These are phyloP conservation scores for Tolypocladium cylindrosporum DNA, from an alignment of 2,329 filamentous ascomycete species.

Conservation along the genomic window DNA sequence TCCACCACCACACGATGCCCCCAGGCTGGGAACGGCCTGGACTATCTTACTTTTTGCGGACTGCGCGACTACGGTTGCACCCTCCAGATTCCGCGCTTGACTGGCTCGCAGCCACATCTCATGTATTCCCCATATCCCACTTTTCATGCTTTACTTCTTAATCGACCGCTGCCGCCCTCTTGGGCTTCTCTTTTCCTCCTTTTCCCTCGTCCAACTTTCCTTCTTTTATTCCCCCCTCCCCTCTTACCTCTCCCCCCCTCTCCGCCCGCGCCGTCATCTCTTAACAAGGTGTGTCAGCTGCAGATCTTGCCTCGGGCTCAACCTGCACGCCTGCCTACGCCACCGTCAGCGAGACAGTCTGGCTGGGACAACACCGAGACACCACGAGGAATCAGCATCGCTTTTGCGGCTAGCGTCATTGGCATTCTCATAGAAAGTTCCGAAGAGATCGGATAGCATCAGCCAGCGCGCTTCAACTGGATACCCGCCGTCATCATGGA, in stretches of 20 bases:
- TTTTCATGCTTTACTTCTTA: background rate
- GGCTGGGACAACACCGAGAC: background rate
- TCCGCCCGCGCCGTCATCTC: background rate
- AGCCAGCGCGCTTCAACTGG: background rate
- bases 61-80: background rate
- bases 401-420: background rate
- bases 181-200: background rate
- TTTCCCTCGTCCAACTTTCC: background rate
- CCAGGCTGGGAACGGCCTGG: constrained; percentile 1
- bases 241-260: background rate
- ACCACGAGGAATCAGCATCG: background rate
- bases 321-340: background rate
- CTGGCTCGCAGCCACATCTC: background rate
- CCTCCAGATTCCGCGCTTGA: background rate
- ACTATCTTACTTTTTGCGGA: background rate
- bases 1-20: background rate
- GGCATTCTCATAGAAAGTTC: background rate
- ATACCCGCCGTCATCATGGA: constrained; percentile 6
- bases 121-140: background rate
- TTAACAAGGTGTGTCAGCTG: background rate
- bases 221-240: background rate
- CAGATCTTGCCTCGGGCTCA: background rate
- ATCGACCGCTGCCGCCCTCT: background rate
- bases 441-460: background rate
- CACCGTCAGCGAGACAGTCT: background rate